Evolutionary conservation across 2,329 filamentous ascomycete genomes (phyloP), one percentile per base, ranked within the genome.

Genomic region (Penicillium sp.): DNA sequence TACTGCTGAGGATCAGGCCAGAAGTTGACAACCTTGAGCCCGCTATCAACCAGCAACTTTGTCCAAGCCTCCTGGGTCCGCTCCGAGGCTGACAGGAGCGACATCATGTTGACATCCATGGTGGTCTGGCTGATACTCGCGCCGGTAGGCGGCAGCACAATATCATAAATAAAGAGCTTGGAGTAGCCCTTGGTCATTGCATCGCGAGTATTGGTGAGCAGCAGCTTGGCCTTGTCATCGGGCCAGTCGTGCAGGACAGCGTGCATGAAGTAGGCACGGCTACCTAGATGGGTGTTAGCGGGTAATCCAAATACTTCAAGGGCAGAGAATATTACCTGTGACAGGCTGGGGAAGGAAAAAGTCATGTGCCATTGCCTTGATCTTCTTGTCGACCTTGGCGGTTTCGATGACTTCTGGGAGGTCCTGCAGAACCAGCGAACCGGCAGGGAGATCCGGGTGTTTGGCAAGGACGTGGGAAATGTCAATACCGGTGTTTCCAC

Each of bases 51-150:
- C 25, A 65, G 32, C 12, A 65, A 36, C 1, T 28, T 40, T 17
- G 38, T 39, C 62, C 61, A 65, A 1, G 49, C 37, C 15, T 11
- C 41, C 29, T 58, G 48, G 2, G 53, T 64, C 6, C 61, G 50
- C 38, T 65, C 60, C 1, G 50, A 41, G 14, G 62, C 68, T 67
- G 65, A 65, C 63, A 70, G 30, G 71, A 70, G 37, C 66, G 74
- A 42, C 64, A 67, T 63, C 58, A 67, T 58, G 29, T 57, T 35
- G 31, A 65, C 45, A 30, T 69, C 66, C 48, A 64, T 48, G 1
- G 55, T 60, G 1, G 57, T 51, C 32, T 58, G 54, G 6, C 47
- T 44, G 13, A 52, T 57, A 12, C 53, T 59, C 6, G 60, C 60
- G 0, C 57, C 57, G 9, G 44, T 59, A 2, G 56, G 46, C 0